Base-by-base conservation (phyloP, 108 stramenopile species). In the Mayamaea pseudoterrestris region DNA sequence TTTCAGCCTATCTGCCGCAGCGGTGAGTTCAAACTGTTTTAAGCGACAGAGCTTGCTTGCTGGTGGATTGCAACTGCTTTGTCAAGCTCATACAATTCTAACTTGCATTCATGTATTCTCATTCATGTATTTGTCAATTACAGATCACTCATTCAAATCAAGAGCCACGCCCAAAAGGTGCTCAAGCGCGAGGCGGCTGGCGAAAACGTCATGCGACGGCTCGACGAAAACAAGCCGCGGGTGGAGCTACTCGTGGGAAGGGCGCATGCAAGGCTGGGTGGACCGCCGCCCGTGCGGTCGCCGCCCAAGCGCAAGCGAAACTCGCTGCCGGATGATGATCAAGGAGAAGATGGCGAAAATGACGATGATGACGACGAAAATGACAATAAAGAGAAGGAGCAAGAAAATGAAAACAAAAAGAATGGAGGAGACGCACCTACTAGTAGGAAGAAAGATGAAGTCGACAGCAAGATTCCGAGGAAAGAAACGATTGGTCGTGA, bases 81-180 rank as follows among this genome's bases (percentile, higher is more conserved):
- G 8, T 34, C 32, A 34, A 11, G 8, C 32, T 5, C 20, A 20
- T 39, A 18, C 44, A 5, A 25, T 5, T 44, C 3, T 2, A 21
- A 44, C 5, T 44, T 11, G 25, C 27, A 27, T 32, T 44, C 43
- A 30, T 42, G 41, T 44, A 13, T 34, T 50, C 27, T 26, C 16
- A 31, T 30, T 30, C 32, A 12, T 47, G n/a, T 30, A n/a, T 6
- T 47, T 24, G 3, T 2, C 22, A 13, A 20, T 26, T 55, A n/a
- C 27, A 69, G 74, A 44, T 69, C 74, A 8, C 57, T 69, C 13
- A 61, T 70, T 11, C 74, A 76, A 51, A 76, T 76, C 48, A 76
- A 76, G 47, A 59, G 57, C 28, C 74, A 76, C 42, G 74, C 74
- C 14, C 74, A 76, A 50, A 76, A 76, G 45, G 74, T 76, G 2